Base-by-base conservation (phyloP, 1,139 yeast genomes). In the Sugiyamaella neomexicana region DNA sequence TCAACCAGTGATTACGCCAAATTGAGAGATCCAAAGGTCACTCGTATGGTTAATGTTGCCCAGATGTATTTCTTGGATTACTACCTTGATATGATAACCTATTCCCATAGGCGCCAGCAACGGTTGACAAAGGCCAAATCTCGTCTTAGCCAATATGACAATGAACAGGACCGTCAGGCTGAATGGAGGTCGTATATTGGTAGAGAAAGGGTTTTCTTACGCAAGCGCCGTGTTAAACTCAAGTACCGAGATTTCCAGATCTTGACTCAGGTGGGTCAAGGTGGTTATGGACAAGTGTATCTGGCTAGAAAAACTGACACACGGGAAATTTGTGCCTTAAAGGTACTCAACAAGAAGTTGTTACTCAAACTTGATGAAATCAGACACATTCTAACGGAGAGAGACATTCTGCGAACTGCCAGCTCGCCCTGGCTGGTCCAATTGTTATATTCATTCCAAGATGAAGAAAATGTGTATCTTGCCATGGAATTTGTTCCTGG, bases 401-500 rank as follows among this genome's bases (percentile, higher is more conserved):
- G 99, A 67, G 99, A 95, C 69, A 93, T 95, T 59, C 78, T 95
- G 64, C 93, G 99, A 23, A 93, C 95, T 45, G 89, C 98, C 5
- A 80, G 97, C 69, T 85, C 95, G 56, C 97, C 91, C 58, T 95
- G 99, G 99, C 78, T 95, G 47, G 99, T 93, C 43, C 90, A 90
- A 70, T 76, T 95, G 55, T 77, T 90, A 57, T 95, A 95, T 69
- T 97, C 99, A 2, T 95, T 95, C 74, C 99, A 95, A 70, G 98
- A 93, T 71, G 75, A 85, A 0, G 93, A 87, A 58, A 88, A 88
- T 69, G 89, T 95, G 40, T 95, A 89, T 65, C 77, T 95, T 65
- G 99, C 99, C 1, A 95, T 95, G 99, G 99, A 95, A 70, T 95
- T 89, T 71, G 99, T 95, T 8, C 97, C 99, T 3, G 99, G 99